phyloP scores from a whole-genome alignment of 768 basidiomycete species.

The Paxillus involutus region DNA sequence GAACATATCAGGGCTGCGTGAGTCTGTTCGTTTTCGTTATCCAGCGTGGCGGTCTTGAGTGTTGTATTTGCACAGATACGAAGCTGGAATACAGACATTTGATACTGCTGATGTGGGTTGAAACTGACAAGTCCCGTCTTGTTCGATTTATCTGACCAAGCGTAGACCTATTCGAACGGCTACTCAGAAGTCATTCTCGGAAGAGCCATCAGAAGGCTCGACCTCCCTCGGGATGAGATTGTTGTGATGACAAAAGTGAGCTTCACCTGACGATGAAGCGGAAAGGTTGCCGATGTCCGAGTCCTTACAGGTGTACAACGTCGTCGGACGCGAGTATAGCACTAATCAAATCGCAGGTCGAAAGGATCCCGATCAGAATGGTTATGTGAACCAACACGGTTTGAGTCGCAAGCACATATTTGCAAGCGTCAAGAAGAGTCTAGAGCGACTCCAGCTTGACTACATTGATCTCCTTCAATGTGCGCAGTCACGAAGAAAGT shows the following conservation, averaged over 20 bases:
- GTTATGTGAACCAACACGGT: constrained; percentile 50
- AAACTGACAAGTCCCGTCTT: neutral
- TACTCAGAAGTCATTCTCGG: constrained; percentile 66
- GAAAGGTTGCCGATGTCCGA: neutral
- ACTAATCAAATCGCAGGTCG: constrained; percentile 8
- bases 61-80: constrained; percentile 25
- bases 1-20: constrained; percentile 51
- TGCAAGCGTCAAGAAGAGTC: constrained; percentile 45
- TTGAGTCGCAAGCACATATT: constrained; percentile 59
- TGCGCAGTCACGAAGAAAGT: constrained; percentile 10
- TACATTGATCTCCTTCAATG: constrained; percentile 62
- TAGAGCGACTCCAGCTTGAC: constrained; percentile 45
- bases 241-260: constrained; percentile 76
- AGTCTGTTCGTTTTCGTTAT: constrained; percentile 4
- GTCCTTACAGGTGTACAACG: constrained; percentile 43
- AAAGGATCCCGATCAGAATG: constrained; percentile 34
- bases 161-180: constrained; percentile 64
- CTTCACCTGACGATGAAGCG: neutral
- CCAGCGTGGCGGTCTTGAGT: neutral
- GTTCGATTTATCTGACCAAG: neutral
- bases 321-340: constrained; percentile 24
- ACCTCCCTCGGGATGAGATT: constrained; percentile 71
- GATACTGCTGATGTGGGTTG: constrained; percentile 32
- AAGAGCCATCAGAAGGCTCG: constrained; percentile 64
- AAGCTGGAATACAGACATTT: constrained; percentile 36